These are phyloP conservation scores for Tremellales sp. DNA, from an alignment of 1,284 basidiomycete genomes.

Conservation along the genomic window DNA sequence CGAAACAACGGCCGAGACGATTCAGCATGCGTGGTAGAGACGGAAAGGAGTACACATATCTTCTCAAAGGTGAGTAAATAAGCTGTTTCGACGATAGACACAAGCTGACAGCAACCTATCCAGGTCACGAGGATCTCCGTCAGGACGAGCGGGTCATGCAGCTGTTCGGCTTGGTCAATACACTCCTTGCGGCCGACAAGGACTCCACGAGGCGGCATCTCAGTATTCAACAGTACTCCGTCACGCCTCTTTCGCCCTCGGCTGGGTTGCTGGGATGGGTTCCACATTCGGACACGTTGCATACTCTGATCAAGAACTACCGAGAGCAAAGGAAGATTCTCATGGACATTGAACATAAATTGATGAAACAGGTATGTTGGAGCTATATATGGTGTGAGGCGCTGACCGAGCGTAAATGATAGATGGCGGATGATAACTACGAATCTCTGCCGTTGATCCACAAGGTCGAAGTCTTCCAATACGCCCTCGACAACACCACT, in stretches of 20 bases:
- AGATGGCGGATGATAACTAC: slow-evolving; percentile 97
- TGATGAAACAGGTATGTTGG: slow-evolving; percentile 82
- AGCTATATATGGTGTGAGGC: neutral
- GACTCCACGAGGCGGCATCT: slow-evolving; percentile 94
- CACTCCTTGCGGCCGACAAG: slow-evolving; percentile 85
- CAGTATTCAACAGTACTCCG: slow-evolving; percentile 88
- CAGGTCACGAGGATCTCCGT: slow-evolving; percentile 96
- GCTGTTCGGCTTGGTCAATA: slow-evolving; percentile 95
- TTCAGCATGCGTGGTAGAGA: slow-evolving; percentile 87
- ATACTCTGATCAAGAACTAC: slow-evolving; percentile 94
- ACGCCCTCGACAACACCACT: slow-evolving; percentile 96
- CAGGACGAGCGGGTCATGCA: slow-evolving; percentile 99
- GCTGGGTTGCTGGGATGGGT: slow-evolving; percentile 96
- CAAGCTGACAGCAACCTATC: neutral
- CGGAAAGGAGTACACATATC: slow-evolving; percentile 88
- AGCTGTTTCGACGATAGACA: slow-evolving; percentile 3
- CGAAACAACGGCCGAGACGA: slow-evolving; percentile 95
- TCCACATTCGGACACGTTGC: slow-evolving; percentile 94
- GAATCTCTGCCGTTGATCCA: slow-evolving; percentile 91
- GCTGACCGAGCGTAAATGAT: slow-evolving; percentile 1
- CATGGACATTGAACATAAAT: slow-evolving; percentile 94
- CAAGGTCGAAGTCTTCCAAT: slow-evolving; percentile 99
- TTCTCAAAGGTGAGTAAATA: slow-evolving; percentile 71
- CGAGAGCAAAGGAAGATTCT: slow-evolving; percentile 92
- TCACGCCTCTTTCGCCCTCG: slow-evolving; percentile 94